Conservation (phyloP, 2,329 filamentous ascomycete genomes). For the Epichloe elymi region DNA sequence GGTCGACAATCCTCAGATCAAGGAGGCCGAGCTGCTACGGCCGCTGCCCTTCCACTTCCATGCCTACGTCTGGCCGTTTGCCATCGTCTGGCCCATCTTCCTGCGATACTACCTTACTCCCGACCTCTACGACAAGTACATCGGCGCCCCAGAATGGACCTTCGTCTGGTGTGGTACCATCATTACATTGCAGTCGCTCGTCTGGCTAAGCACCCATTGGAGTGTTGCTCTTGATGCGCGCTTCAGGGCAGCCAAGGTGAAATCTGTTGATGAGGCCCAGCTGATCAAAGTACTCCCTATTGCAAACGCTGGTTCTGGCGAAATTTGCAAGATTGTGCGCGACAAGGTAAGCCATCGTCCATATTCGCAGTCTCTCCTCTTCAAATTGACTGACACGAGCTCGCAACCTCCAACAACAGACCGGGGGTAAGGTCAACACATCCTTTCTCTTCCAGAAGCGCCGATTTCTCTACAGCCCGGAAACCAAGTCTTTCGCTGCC, state of each 20-base stretch:
- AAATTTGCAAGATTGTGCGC: conserved; percentile 71
- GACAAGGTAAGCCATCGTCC: conserved; percentile 43
- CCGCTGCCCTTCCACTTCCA: conserved; percentile 72
- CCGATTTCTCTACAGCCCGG: conserved; percentile 72
- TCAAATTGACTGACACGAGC: background rate
- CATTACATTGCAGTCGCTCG: conserved; percentile 71
- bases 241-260: conserved; percentile 66
- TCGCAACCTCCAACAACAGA: conserved; percentile 23
- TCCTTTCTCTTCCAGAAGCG: conserved; percentile 98
- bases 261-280: conserved; percentile 57
- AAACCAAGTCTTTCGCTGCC: conserved; percentile 64
- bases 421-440: conserved; percentile 58
- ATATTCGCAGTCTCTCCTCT: background rate
- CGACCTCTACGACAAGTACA: conserved; percentile 79
- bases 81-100: conserved; percentile 84
- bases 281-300: conserved; percentile 88
- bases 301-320: conserved; percentile 76
- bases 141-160: conserved; percentile 93
- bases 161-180: conserved; percentile 89
- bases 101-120: conserved; percentile 73
- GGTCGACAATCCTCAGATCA: conserved; percentile 84
- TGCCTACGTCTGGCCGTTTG: conserved; percentile 86
- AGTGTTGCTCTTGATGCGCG: conserved; percentile 73
- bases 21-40: conserved; percentile 75
- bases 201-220: conserved; percentile 97